Percentiles rank a stretch among this genome's conserved stretches.
phyloP scores from a whole-genome alignment of 345 rosid genomes.

The Eutrema heterophyllum region DNA sequence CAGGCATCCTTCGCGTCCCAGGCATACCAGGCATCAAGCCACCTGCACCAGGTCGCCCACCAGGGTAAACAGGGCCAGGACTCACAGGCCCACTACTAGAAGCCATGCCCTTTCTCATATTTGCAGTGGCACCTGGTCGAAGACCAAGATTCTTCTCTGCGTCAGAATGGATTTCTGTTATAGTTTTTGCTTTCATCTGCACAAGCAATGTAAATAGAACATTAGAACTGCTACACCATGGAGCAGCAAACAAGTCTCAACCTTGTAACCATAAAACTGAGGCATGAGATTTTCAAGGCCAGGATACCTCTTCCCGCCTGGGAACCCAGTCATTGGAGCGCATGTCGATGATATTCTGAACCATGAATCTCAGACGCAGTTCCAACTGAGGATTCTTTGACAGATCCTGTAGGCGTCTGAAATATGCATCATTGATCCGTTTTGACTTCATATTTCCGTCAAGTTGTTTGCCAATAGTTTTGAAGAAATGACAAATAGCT shows the following conservation, averaged over 20 bases:
- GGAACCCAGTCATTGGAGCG: constrained; percentile 61
- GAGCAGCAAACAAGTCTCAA: not conserved
- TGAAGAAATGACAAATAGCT: constrained; percentile 78
- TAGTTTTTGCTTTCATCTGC: constrained; percentile 88
- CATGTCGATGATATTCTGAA: constrained; percentile 62
- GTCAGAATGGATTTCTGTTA: constrained; percentile 82
- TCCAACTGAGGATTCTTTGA: constrained; percentile 52
- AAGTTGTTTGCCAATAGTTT: constrained; percentile 79
- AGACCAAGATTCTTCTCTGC: constrained; percentile 89
- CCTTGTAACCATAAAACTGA: not conserved
- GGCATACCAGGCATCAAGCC: constrained; percentile 99
- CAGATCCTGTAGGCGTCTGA: constrained; percentile 53
- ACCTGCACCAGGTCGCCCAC: constrained; percentile 76
- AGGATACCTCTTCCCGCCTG: constrained; percentile 65
- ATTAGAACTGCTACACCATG: not conserved
- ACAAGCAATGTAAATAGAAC: constrained; percentile 4
- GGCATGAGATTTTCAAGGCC: not conserved
- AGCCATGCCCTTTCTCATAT: constrained; percentile 61
- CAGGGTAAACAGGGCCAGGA: constrained; percentile 57
- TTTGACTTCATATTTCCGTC: constrained; percentile 54
- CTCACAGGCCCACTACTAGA: constrained; percentile 45
- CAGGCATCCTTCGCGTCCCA: constrained; percentile 89
- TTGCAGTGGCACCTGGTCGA: constrained; percentile 81
- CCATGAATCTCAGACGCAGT: constrained; percentile 67
- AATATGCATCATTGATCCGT: constrained; percentile 55